phyloP scores from a whole-genome alignment of 345 rosid genomes.

The Salix exigua region DNA sequence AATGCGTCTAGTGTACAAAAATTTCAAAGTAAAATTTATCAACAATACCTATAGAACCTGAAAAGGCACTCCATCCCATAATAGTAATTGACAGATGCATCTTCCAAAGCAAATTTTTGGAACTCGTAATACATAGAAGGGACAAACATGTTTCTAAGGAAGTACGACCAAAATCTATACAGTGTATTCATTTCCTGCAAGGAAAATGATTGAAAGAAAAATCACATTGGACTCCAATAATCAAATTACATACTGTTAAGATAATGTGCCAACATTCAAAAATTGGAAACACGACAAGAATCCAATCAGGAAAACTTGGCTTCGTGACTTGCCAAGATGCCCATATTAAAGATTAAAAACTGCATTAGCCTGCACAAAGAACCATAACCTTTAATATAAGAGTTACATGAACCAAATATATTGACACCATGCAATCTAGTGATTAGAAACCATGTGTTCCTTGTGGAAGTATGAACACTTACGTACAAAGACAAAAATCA shows the following conservation, averaged over 20 bases:
- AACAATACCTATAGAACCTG: constrained; percentile 85
- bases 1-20: constrained; percentile 2
- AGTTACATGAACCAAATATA: neutral
- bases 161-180: constrained; percentile 92
- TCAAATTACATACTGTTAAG: neutral
- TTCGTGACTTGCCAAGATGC: neutral
- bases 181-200: constrained; percentile 96
- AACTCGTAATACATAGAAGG: constrained; percentile 87
- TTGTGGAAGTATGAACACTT: neutral
- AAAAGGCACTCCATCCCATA: constrained; percentile 95
- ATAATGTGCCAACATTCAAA: neutral
- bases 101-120: constrained; percentile 76
- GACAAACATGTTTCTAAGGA: constrained; percentile 73
- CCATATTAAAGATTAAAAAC: neutral
- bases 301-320: neutral
- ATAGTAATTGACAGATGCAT: constrained; percentile 71
- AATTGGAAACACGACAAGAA: neutral
- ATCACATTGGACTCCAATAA: neutral
- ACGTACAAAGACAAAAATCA: neutral
- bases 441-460: neutral
- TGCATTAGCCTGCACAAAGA: neutral
- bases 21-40: neutral
- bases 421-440: neutral
- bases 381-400: neutral
- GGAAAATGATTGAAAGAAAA: neutral